Base-by-base conservation (phyloP, 371 early-diverging fungal species). In the Conidiobolus incongruus region DNA sequence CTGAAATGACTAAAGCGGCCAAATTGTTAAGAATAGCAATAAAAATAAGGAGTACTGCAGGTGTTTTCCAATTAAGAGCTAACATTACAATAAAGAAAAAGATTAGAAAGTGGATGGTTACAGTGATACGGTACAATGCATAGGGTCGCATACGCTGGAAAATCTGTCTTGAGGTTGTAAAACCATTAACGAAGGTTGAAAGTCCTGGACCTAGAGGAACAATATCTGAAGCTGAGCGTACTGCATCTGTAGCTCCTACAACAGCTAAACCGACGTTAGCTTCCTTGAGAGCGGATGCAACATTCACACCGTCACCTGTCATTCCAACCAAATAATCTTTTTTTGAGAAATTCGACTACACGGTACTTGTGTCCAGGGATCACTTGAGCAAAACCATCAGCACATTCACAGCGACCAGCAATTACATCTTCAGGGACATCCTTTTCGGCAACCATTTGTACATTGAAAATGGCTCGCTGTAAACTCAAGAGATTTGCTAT, bases 351-450 rank as follows among this genome's bases (percentile, higher is more conserved):
- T 53, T 80, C 76, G 2, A 95, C 89, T 29, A 95, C 85, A 46
- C 81, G 78, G 55, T 81, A 75, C 59, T 93, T 94, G 71, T 91
- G 88, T 62, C 93, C 94, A 20, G 97, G 92, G 56, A 78, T 81
- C 28, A 90, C 91, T 58, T 89, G 86, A 13, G 90, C 93, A 58
- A 95, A 93, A 31, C 91, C 91, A 58, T 93, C 94, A 12, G 83
- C 79, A 50, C 80, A 78, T 20, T 68, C 62, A 49, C 75, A 75
- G 49, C 75, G 74, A 45, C 74, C 71, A n/a, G 87, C 71, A 12
- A 80, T 62, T 55, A 87, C 82, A 35, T 83, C 81, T 37, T 86
- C 87, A 16, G 78, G 60, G 29, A 77, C 68, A 47, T 72, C 74
- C n/a, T 87, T 62, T 47, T 91, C 91, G 16, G 72, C 68, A 37